Conservation (phyloP, 352 stramenopile genomes). For the Globisporangium emineosum region DNA sequence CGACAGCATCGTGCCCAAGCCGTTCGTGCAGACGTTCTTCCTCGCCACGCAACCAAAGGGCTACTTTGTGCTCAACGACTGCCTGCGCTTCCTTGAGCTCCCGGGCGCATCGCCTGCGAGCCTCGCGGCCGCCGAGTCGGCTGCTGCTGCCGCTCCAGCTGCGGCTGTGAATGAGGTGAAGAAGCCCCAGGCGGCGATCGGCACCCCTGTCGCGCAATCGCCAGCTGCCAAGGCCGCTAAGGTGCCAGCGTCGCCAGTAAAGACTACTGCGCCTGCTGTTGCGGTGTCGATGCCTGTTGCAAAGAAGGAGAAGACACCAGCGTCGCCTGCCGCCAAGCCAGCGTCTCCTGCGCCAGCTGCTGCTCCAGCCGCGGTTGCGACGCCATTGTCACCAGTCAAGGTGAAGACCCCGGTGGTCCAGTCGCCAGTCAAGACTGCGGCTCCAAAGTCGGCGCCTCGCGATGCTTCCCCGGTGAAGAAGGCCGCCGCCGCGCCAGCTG, state of each 20-base stretch:
- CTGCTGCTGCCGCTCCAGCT: not conserved
- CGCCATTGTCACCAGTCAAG: slow-evolving; percentile 17
- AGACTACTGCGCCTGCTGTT: slow-evolving; percentile 24
- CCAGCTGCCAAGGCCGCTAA: slow-evolving; percentile 16
- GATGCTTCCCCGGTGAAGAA: slow-evolving; percentile 24
- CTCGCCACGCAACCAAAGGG: slow-evolving; percentile 83
- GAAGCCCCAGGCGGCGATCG: slow-evolving; percentile 34
- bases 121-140: slow-evolving; percentile 7
- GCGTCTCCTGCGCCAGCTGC: slow-evolving; percentile 22
- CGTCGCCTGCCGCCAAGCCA: slow-evolving; percentile 28
- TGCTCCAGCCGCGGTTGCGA: slow-evolving; percentile 15
- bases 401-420: slow-evolving; percentile 13
- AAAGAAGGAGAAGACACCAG: slow-evolving; percentile 37
- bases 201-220: slow-evolving; percentile 30
- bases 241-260: slow-evolving; percentile 23
- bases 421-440: slow-evolving; percentile 18
- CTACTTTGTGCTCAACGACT: slow-evolving; percentile 89
- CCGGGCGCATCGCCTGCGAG: slow-evolving; percentile 21
- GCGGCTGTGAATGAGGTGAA: slow-evolving; percentile 14
- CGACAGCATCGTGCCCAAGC: slow-evolving; percentile 43
- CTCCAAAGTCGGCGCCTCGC: slow-evolving; percentile 17
- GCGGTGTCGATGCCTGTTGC: slow-evolving; percentile 34
- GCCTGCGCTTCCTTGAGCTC: slow-evolving; percentile 80
- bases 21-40: slow-evolving; percentile 89
- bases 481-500: slow-evolving; percentile 1